Evolutionary conservation across 2,329 filamentous ascomycete genomes (phyloP).

Genomic region (Dryadomyces quercus-mongolicae): DNA sequence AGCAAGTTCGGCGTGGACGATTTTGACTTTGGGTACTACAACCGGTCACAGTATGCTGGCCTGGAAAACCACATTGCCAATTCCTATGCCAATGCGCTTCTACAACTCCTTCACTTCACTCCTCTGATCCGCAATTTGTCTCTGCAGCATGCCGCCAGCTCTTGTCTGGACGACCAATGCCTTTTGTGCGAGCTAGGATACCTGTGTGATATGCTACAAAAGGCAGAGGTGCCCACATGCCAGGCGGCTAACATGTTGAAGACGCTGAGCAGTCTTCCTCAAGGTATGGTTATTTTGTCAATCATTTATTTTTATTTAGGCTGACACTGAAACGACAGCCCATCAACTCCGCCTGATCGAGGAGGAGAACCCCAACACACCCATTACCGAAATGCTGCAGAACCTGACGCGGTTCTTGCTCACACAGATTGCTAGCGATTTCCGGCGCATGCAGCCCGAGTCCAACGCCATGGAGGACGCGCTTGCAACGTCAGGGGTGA

Average conservation of each 20-base stretch:
- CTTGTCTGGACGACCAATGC: slow-evolving; percentile 72
- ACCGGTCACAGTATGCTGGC: slow-evolving; percentile 82
- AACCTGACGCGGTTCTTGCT: slow-evolving; percentile 75
- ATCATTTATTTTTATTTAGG: not conserved
- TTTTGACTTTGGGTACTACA: slow-evolving; percentile 97
- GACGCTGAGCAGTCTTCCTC: slow-evolving; percentile 71
- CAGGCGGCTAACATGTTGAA: slow-evolving; percentile 93
- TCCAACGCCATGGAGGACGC: slow-evolving; percentile 58
- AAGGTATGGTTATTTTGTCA: slow-evolving; percentile 45
- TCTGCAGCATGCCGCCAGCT: slow-evolving; percentile 75
- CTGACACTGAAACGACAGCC: slow-evolving; percentile 27
- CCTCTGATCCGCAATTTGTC: slow-evolving; percentile 79
- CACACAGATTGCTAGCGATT: slow-evolving; percentile 68
- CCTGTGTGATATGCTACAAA: slow-evolving; percentile 95
- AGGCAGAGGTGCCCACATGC: slow-evolving; percentile 85
- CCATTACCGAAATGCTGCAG: slow-evolving; percentile 74
- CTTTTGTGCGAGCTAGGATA: slow-evolving; percentile 91
- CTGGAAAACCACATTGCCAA: slow-evolving; percentile 95
- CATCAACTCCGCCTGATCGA: slow-evolving; percentile 71
- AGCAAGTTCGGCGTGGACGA: slow-evolving; percentile 99
- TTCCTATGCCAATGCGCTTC: slow-evolving; percentile 84
- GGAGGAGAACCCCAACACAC: slow-evolving; percentile 61
- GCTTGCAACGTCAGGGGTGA: slow-evolving; percentile 58
- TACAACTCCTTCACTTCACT: slow-evolving; percentile 87
- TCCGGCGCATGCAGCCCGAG: slow-evolving; percentile 50